Evolutionary conservation across 1,284 basidiomycete species (phyloP).

Genomic region (Schizophyllum amplum): DNA sequence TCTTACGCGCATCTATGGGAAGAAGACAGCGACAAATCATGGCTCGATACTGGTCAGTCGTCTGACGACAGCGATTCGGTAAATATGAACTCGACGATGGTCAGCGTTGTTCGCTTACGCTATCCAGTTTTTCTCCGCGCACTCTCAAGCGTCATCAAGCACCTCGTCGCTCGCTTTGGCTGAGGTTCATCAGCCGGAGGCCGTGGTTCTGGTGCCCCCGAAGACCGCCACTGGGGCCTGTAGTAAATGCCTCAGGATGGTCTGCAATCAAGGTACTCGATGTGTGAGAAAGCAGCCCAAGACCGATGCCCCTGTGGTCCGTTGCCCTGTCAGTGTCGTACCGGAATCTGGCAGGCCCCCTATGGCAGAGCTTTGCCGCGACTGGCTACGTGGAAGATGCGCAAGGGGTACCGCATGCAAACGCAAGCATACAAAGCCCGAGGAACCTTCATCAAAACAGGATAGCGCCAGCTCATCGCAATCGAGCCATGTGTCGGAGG

Average conservation of each 20-base stretch:
- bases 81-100: not conserved
- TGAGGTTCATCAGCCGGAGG: not conserved
- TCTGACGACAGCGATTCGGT: slow-evolving; percentile 3
- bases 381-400: slow-evolving; percentile 2
- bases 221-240: slow-evolving; percentile 3
- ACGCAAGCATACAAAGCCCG: too few relatives aligned
- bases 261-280: slow-evolving; percentile 1
- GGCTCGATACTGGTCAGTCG: slow-evolving; percentile 7
- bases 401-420: not conserved
- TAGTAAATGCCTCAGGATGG: slow-evolving; percentile 8
- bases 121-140: not conserved
- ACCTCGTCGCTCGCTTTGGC: not conserved
- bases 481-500: too few relatives aligned
- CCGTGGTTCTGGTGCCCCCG: not conserved
- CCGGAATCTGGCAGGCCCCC: slow-evolving; percentile 1
- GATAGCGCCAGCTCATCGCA: too few relatives aligned
- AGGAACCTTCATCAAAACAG: too few relatives aligned
- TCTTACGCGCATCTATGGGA: not conserved
- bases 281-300: slow-evolving; percentile 10
- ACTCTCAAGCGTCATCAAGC: not conserved
- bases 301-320: too few relatives aligned
- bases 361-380: too few relatives aligned
- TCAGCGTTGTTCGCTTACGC: too few relatives aligned
- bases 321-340: slow-evolving; percentile 6
- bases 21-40: not conserved